These are phyloP conservation scores for Venturia effusa DNA, from an alignment of 2,329 filamentous ascomycete genomes.

Conservation along the genomic window DNA sequence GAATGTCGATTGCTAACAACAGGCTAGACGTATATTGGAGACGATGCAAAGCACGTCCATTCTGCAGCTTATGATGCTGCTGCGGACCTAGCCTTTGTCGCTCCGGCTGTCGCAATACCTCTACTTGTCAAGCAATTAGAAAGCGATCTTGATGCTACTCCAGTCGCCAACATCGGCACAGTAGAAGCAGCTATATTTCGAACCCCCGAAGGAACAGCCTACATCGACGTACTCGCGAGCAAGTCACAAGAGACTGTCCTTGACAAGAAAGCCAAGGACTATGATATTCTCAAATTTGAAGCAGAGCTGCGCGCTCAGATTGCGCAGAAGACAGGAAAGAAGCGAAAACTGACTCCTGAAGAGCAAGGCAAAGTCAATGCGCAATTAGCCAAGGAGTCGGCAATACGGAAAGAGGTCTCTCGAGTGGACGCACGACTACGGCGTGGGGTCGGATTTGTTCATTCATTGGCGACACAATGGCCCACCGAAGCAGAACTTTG, in stretches of 20 bases:
- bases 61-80: slow-evolving; percentile 72
- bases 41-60: slow-evolving; percentile 34
- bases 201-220: slow-evolving; percentile 77
- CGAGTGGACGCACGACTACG: slow-evolving; percentile 59
- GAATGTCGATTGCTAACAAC: neutral
- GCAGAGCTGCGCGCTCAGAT: slow-evolving; percentile 78
- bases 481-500: slow-evolving; percentile 82
- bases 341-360: slow-evolving; percentile 83
- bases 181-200: slow-evolving; percentile 89
- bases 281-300: slow-evolving; percentile 95
- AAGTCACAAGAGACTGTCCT: slow-evolving; percentile 60
- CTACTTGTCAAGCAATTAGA: slow-evolving; percentile 64
- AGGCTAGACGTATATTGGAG: slow-evolving; percentile 1
- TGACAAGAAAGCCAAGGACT: slow-evolving; percentile 88
- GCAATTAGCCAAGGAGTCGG: slow-evolving; percentile 77
- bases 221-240: slow-evolving; percentile 82
- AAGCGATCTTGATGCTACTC: slow-evolving; percentile 58
- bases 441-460: slow-evolving; percentile 78
- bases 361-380: slow-evolving; percentile 84
- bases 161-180: slow-evolving; percentile 64
- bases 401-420: slow-evolving; percentile 63
- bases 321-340: slow-evolving; percentile 74
- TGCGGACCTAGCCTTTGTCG: slow-evolving; percentile 86
- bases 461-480: slow-evolving; percentile 69
- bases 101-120: slow-evolving; percentile 70